phyloP scores from a whole-genome alignment of 768 basidiomycete species.

The Lactifluus rugatus region DNA sequence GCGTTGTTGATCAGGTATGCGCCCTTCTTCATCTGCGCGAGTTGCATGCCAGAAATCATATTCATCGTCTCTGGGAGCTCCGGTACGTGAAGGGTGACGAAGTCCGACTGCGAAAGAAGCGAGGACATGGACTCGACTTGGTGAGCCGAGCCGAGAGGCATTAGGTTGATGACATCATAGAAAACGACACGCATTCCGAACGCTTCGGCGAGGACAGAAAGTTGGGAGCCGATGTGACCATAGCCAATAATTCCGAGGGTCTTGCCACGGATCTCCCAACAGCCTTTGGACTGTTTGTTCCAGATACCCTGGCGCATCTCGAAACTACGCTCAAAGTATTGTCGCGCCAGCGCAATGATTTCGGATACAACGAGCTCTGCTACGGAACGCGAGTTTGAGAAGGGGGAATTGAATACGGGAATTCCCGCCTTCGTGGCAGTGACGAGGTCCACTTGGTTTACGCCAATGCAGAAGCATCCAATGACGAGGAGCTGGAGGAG shows the following conservation, averaged over 20 bases:
- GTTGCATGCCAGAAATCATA: constrained; percentile 72
- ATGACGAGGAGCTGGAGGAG: constrained; percentile 76
- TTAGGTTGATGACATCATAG: constrained; percentile 91
- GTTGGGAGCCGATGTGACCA: constrained; percentile 95
- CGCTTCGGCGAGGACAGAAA: constrained; percentile 93
- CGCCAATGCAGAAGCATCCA: constrained; percentile 99
- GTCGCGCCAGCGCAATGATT: constrained; percentile 87
- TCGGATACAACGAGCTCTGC: constrained; percentile 96
- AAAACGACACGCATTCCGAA: constrained; percentile 95
- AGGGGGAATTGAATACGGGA: constrained; percentile 98
- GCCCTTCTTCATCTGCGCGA: constrained; percentile 89
- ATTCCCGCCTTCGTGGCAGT: constrained; percentile 82
- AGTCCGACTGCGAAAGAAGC: constrained; percentile 76
- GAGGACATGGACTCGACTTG: constrained; percentile 74
- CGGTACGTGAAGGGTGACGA: constrained; percentile 93
- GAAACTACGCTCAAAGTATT: constrained; percentile 77
- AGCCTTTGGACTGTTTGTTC: constrained; percentile 98
- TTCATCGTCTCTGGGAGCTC: constrained; percentile 94
- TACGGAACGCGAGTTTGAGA: constrained; percentile 97
- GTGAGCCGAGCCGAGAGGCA: constrained; percentile 91
- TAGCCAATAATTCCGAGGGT: constrained; percentile 97
- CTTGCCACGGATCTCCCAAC: constrained; percentile 98
- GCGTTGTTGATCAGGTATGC: constrained; percentile 97
- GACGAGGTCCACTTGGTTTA: constrained; percentile 89
- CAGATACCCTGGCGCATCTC: constrained; percentile 87